Percentiles rank a stretch among this genome's conserved stretches.
Evolutionary conservation across 208 protist genomes (phyloP).

Genomic region (Trypanosomatidae sp.): DNA sequence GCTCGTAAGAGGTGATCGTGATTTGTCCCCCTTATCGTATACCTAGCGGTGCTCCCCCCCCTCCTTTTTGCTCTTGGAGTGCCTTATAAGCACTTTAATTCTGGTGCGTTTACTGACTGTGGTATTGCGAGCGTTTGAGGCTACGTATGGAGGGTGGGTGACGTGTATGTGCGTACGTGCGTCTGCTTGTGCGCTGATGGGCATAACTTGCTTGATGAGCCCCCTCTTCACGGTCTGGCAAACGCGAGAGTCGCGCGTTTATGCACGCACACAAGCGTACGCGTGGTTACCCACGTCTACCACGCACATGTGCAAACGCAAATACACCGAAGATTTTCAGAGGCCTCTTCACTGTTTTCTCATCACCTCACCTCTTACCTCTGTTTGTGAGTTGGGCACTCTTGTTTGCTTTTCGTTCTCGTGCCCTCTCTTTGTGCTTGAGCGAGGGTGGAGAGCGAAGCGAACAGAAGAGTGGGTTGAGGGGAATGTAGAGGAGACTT

Average conservation of each 20-base stretch:
- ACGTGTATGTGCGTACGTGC: neutral
- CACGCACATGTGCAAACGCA: neutral
- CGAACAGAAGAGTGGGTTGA: neutral
- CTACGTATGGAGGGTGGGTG: neutral
- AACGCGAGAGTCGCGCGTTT: neutral
- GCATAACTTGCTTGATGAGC: neutral
- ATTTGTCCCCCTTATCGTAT: neutral
- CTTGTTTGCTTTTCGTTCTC: constrained; percentile 10
- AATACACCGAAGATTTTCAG: neutral
- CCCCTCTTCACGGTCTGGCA: neutral
- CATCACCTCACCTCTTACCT: neutral
- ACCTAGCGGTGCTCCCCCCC: neutral
- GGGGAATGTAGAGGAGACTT: neutral
- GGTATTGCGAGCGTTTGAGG: neutral
- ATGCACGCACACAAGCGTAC: neutral
- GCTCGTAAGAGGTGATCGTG: neutral
- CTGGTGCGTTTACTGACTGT: neutral
- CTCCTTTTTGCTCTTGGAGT: neutral
- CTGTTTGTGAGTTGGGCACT: neutral
- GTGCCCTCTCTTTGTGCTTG: neutral
- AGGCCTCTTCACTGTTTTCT: neutral
- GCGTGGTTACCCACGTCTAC: neutral
- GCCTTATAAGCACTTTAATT: neutral
- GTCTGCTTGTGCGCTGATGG: neutral
- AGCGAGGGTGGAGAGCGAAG: neutral